Base-by-base conservation (phyloP, 306 rosid genomes). In the Fagus crenata region DNA sequence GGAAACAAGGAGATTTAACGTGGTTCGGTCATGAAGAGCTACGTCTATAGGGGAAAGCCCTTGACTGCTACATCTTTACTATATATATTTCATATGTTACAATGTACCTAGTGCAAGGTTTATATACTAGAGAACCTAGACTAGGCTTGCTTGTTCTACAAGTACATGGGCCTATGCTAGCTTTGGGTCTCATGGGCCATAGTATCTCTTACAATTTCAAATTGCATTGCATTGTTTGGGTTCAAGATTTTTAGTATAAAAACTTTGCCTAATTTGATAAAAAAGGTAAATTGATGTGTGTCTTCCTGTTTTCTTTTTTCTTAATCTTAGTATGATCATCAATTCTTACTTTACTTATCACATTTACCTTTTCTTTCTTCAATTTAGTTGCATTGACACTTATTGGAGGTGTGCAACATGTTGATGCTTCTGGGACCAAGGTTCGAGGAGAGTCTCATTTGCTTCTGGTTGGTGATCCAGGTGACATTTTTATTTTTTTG, bases 361-460 rank as follows among this genome's bases (percentile, higher is more conserved):
- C 49, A 39, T 58, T 65, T 59, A 71, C 67, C 55, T 75, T 67
- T 49, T 84, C 75, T 67, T 67, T 78, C 74, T 76, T 84, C 55
- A 71, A 73, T 51, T 77, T 81, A 94, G 98, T 94, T 86, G 91
- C 93, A 55, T 84, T 94, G 74, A 94, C 98, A 68, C 93, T 94
- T 71, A 88, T 92, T 39, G 98, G 98, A 85, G 97, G 98, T 67
- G 97, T 94, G 77, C 97, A 94, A 92, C 96, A 92, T 83, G 89
- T 85, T 40, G 97, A 90, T 84, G 87, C 89, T 80, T 89, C 96
- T 73, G 98, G 98, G 80, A 92, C 98, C 33, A 90, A 87, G 86
- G 85, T 94, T 80, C 91, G 98, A 73, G 96, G 98, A 80, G 98
- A 94, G 90, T 89, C 97, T 77, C 97, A 94, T 88, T 85, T 94